Percentiles rank a stretch among this genome's conserved stretches.
Evolutionary conservation across 2,329 filamentous ascomycete genomes (phyloP).

Genomic region (Annulohypoxylon truncatum): DNA sequence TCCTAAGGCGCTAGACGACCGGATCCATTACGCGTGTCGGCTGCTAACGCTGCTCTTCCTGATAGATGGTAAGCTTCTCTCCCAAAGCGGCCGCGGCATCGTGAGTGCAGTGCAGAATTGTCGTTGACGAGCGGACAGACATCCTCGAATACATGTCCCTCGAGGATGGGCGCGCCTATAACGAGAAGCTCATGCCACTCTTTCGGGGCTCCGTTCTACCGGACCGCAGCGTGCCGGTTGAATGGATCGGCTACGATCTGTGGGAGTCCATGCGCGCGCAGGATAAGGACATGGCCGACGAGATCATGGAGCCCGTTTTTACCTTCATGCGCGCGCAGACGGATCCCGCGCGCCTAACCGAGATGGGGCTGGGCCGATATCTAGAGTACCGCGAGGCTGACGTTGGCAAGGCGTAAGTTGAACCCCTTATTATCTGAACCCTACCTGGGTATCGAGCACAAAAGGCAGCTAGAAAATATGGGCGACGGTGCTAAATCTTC

Average conservation of each 20-base stretch:
- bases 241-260: conserved; percentile 53
- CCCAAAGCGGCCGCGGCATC: neutral
- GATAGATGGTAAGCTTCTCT: conserved; percentile 53
- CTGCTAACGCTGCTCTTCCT: conserved; percentile 57
- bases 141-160: conserved; percentile 57
- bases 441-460: neutral
- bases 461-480: neutral
- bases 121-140: conserved; percentile 45
- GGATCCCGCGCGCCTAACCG: conserved; percentile 39
- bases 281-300: conserved; percentile 50
- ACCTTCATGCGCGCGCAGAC: conserved; percentile 55
- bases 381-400: conserved; percentile 53
- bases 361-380: conserved; percentile 48
- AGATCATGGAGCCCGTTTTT: conserved; percentile 52
- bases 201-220: conserved; percentile 48
- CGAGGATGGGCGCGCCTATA: conserved; percentile 53
- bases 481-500: neutral
- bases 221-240: conserved; percentile 48
- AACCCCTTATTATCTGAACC: neutral
- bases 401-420: conserved; percentile 52
- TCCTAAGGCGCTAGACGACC: conserved; percentile 52
- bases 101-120: neutral
- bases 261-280: conserved; percentile 52
- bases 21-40: conserved; percentile 54
- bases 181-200: conserved; percentile 53